Base-by-base conservation (phyloP, 1,284 basidiomycete species). In the Meira miltonrushii region DNA sequence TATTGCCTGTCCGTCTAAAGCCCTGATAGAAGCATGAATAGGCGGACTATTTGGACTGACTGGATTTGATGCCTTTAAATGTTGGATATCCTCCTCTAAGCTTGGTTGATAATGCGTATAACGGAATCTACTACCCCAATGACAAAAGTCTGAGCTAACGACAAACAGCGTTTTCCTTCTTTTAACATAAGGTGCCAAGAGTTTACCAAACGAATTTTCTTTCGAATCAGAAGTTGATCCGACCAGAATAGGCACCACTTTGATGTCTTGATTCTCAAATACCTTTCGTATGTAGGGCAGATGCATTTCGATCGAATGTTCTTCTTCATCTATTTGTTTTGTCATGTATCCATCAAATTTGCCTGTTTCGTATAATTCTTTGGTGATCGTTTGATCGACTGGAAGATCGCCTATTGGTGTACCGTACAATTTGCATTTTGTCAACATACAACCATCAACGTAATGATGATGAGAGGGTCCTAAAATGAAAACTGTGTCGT, bases 281-380 rank as follows among this genome's bases (percentile, higher is more conserved):
- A 89, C 81, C 77, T 92, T 91, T 55, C 89, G 84, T 39, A 98
- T 83, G 78, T 94, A 97, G 2, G 93, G 92, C 12, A 95, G 82
- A 69, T 97, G 93, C 90, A 99, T 94, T 80, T 99, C 95, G 55
- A 99, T 86, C 73, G 90, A 93, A 78, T 99, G 95, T 72, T 99
- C 95, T 41, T 88, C 90, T 78, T 94, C 90, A 74, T 99, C 95
- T 1, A 85, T 86, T 0, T 80, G 71, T 1, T 82, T 66, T 15
- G 80, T 81, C 86, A 97, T 88, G 21, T 83, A 81, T 21, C 19
- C 41, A 39, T 82, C 81, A 72, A 98, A 98, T 58, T 85, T 80
- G 0, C 86, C 85, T 0, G 89, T 89, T 1, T 78, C 79, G 47
- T 82, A 81, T 13, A 98, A 82, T 68, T 89, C 84, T 7, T 81